These are phyloP conservation scores for Tuber borchii DNA, from an alignment of 495 filamentous ascomycete species.

Conservation along the genomic window DNA sequence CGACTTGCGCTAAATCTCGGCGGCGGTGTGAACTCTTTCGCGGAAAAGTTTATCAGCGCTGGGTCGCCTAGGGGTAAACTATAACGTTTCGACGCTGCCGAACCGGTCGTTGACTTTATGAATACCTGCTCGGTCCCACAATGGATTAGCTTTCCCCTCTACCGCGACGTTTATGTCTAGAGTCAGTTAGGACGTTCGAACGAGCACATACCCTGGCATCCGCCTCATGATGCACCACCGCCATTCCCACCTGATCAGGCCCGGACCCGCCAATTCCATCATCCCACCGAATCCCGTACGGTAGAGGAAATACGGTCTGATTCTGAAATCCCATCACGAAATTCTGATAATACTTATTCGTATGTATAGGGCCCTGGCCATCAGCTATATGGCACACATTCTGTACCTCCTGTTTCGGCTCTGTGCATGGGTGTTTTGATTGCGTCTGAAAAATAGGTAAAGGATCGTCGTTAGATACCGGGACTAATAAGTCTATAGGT, in stretches of 20 bases:
- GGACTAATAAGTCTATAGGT: not conserved
- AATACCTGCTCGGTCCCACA: not conserved
- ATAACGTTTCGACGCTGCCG: not conserved
- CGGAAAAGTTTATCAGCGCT: slow-evolving; percentile 5
- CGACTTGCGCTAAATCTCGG: not conserved
- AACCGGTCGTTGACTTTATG: not conserved
- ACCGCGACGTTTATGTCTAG: not conserved
- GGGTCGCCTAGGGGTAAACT: not conserved
- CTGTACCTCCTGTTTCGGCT: not conserved
- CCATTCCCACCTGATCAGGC: slow-evolving; percentile 3
- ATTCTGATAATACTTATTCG: slow-evolving; percentile 64
- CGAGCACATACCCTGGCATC: not conserved
- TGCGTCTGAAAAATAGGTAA: not conserved
- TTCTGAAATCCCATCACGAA: slow-evolving; percentile 72
- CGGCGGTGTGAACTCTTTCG: not conserved
- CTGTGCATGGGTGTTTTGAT: not conserved
- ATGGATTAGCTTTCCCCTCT: not conserved
- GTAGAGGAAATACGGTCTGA: slow-evolving; percentile 67
- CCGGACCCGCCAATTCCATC: not conserved
- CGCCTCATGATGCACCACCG: not conserved
- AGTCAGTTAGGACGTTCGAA: not conserved
- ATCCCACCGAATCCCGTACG: slow-evolving; percentile 70
- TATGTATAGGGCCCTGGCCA: slow-evolving; percentile 8
- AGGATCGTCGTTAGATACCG: not conserved
- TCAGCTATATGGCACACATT: not conserved